Evolutionary conservation across 2,329 filamentous ascomycete genomes (phyloP), one percentile per base, ranked within the genome.

Genomic region (Tolypocladium endophyticum): DNA sequence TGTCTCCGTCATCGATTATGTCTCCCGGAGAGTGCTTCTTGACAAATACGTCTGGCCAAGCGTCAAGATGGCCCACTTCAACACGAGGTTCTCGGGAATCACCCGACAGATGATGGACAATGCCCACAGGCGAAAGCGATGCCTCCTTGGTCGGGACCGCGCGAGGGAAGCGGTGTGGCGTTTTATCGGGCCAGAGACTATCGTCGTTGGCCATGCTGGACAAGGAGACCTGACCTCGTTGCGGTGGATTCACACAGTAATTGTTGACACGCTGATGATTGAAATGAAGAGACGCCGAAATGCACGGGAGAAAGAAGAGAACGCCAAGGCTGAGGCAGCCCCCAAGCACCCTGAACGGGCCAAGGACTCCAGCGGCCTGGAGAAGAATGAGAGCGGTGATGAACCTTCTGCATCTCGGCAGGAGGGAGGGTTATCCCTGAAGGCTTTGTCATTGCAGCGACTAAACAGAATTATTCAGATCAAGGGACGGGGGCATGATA

Each of bases 21-120:
- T 82, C 65, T 75, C 77, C 0, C 72, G 75, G 3, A 65, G 74
- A 18, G 64, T 78, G 14, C 74, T 85, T 1, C 66, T 85, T 36
- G 77, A 85, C 66, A 73, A 69, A 7, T 72, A 84, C 1, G 80
- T 84, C 3, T 76, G 69, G 55, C 81, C 82, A 0, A 67, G 72
- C 14, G 72, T 76, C 0, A 64, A 65, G 11, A 79, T 84, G 73
- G 58, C 65, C 6, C 76, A 83, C 64, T 76, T 76, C 64, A 80
- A 81, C 64, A 82, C 79, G 0, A 71, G 68, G 3, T 82, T 68
- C 61, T 82, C 81, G 0, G 81, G 82, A 1, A 75, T 85, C 2
- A 75, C 73, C 0, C 66, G 66, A 35, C 61, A 60, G 2, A 70
- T 72, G 25, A 74, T 83, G 68, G 62, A 72, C 2, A 61, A 68